A percentile compares a stretch with the other conserved stretches of the same genome.
These are phyloP conservation scores for Flaveria brownii DNA, from an alignment of 129 eudicot genomes.

Conservation along the genomic window DNA sequence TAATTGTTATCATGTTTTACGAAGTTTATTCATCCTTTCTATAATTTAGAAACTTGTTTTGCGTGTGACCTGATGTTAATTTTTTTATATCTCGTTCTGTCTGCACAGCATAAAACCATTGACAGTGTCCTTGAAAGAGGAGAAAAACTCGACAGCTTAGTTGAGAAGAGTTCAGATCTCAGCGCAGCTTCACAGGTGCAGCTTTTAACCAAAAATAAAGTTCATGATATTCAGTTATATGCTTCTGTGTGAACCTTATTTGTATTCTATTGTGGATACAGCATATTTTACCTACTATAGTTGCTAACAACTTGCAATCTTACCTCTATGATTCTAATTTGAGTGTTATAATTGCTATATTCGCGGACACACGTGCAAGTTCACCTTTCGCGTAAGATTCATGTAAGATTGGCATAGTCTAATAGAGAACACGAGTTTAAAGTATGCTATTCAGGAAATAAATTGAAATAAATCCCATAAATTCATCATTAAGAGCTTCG, in stretches of 20 bases:
- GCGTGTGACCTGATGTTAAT: neutral
- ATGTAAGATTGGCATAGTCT: conserved; percentile 3
- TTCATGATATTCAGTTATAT: neutral
- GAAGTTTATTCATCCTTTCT: conserved; percentile 1
- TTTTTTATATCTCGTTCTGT: conserved; percentile 5
- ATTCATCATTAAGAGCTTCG: neutral
- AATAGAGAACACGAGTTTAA: neutral
- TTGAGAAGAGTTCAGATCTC: conserved; percentile 94
- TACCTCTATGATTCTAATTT: no score
- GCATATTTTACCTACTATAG: neutral
- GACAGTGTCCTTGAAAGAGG: conserved; percentile 96
- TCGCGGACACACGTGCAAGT: conserved; percentile 5
- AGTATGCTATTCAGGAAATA: neutral
- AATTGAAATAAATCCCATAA: neutral
- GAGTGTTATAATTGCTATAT: neutral
- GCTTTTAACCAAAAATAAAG: neutral
- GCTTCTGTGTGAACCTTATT: neutral
- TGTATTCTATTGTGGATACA: neutral
- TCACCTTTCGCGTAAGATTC: neutral
- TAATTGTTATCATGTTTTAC: neutral
- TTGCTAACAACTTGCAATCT: no score
- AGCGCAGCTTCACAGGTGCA: conserved; percentile 93
- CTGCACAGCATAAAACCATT: conserved; percentile 81
- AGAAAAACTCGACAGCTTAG: conserved; percentile 86
- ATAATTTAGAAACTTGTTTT: conserved; percentile 3